phyloP scores from a whole-genome alignment of 306 rosid species.

The Casuarina glauca region DNA sequence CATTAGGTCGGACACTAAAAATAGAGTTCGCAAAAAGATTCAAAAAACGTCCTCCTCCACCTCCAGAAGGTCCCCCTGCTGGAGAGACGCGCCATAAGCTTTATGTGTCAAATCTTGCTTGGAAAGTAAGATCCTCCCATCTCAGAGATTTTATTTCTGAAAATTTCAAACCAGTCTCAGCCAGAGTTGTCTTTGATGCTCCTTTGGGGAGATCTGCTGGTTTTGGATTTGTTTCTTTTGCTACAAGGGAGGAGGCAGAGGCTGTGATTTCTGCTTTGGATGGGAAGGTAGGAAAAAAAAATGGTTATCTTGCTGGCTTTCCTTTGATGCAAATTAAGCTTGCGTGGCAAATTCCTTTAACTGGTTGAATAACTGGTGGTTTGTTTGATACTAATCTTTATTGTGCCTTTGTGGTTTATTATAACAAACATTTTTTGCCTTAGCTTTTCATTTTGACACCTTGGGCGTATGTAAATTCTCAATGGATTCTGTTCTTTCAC shows the following conservation, averaged over 20 bases:
- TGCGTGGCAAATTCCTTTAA: neutral
- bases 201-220: conserved; percentile 70
- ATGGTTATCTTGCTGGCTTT: conserved; percentile 16
- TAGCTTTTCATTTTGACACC: neutral
- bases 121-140: conserved; percentile 79
- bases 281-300: conserved; percentile 61
- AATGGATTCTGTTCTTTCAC: neutral
- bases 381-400: neutral
- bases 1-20: conserved; percentile 64
- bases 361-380: neutral
- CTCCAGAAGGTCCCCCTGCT: conserved; percentile 42
- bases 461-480: neutral
- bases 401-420: neutral
- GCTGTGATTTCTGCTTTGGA: conserved; percentile 71
- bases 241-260: conserved; percentile 73
- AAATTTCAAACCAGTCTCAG: conserved; percentile 74
- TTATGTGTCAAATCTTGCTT: conserved; percentile 72
- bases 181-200: conserved; percentile 77
- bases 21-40: conserved; percentile 68
- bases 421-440: neutral
- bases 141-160: conserved; percentile 65
- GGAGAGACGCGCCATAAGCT: conserved; percentile 62
- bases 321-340: conserved; percentile 1
- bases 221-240: conserved; percentile 81
- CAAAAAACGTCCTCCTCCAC: conserved; percentile 71